Conservation (phyloP, 768 basidiomycete species). For the Rossbeevera mucosa region DNA sequence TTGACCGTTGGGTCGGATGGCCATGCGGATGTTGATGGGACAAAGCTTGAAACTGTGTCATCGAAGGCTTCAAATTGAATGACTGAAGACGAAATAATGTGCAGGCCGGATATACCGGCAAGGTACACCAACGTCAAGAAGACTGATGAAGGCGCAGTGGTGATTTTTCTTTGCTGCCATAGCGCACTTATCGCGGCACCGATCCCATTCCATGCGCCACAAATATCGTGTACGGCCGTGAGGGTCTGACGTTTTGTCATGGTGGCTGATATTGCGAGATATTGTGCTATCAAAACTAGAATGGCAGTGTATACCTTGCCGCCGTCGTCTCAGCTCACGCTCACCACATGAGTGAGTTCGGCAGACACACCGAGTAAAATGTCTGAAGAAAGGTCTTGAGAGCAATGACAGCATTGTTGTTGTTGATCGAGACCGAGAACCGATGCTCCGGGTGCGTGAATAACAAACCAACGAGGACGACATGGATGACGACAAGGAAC, state of each 20-base stretch:
- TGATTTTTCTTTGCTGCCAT: constrained; percentile 20
- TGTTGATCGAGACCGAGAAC: not conserved
- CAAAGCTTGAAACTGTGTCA: not conserved
- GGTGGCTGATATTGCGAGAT: constrained; percentile 6
- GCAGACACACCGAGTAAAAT: constrained; percentile 4
- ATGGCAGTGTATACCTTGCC: constrained; percentile 15
- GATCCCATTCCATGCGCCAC: constrained; percentile 20
- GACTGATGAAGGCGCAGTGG: not conserved
- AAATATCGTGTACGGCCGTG: constrained; percentile 18
- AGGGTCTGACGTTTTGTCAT: constrained; percentile 11
- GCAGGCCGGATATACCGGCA: constrained; percentile 13
- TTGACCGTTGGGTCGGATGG: not conserved
- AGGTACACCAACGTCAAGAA: constrained; percentile 14
- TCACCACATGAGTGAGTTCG: too few species aligned
- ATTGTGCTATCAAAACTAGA: constrained; percentile 13
- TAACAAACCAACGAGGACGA: not conserved
- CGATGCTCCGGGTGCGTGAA: constrained; percentile 4
- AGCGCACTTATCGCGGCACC: constrained; percentile 16
- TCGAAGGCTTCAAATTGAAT: constrained; percentile 18
- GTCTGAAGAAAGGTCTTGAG: constrained; percentile 1
- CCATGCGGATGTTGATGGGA: constrained; percentile 4
- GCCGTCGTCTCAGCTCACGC: not conserved
- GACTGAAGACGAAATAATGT: constrained; percentile 22
- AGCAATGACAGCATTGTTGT: not conserved
- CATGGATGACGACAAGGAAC: not conserved